These are phyloP conservation scores for Colletotrichum zoysiae DNA, from an alignment of 2,329 filamentous ascomycete species.

Conservation along the genomic window DNA sequence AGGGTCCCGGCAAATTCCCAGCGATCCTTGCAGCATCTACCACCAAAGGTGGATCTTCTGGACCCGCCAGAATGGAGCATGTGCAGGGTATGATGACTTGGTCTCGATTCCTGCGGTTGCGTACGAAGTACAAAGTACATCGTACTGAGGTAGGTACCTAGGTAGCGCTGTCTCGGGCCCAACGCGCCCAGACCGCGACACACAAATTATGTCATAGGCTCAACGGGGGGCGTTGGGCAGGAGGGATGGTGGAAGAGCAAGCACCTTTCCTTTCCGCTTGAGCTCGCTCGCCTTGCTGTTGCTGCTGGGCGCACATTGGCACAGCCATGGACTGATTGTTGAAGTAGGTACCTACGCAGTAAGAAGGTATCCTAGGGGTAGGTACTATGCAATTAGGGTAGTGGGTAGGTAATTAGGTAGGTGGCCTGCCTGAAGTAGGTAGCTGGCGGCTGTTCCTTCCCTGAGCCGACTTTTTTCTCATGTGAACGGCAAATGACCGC, in stretches of 20 bases:
- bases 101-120: constrained; percentile 23
- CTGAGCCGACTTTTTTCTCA: constrained; percentile 1
- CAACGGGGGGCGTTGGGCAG: constrained; percentile 3
- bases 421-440: too few species aligned
- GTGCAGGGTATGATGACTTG: neutral
- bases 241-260: neutral
- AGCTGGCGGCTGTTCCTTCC: neutral
- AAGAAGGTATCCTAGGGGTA: too few species aligned
- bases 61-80: neutral
- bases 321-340: neutral
- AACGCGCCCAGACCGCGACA: constrained; percentile 3
- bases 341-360: too few species aligned
- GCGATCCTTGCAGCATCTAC: constrained; percentile 39
- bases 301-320: constrained; percentile 12
- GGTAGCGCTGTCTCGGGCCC: constrained; percentile 11
- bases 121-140: too few species aligned
- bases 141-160: too few species aligned
- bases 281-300: neutral
- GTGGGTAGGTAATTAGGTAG: too few species aligned
- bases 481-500: constrained; percentile 20
- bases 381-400: too few species aligned
- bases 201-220: constrained; percentile 41
- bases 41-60: constrained; percentile 30
- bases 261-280: constrained; percentile 1
- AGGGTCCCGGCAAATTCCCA: constrained; percentile 34